phyloP scores from a whole-genome alignment of 2,329 filamentous ascomycete species.

The Ilyonectria mors-panacis region DNA sequence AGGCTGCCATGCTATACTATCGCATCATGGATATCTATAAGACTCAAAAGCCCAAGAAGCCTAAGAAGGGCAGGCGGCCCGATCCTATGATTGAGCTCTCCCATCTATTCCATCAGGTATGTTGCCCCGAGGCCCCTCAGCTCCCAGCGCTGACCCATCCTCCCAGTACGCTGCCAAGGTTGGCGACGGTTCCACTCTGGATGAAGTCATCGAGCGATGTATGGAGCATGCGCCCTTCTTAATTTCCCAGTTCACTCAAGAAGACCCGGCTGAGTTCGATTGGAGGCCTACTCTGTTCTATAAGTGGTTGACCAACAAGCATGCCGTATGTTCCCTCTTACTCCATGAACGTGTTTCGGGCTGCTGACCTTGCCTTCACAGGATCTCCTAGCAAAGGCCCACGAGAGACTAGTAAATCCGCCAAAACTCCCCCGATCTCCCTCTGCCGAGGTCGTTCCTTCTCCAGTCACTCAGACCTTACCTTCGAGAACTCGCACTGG shows the following conservation, averaged over 20 bases:
- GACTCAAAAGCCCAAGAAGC: constrained; percentile 49
- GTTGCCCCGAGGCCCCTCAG: neutral
- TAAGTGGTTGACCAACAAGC: constrained; percentile 61
- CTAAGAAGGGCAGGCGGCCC: constrained; percentile 49
- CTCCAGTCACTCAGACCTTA: constrained; percentile 23
- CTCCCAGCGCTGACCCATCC: constrained; percentile 15
- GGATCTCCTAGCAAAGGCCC: constrained; percentile 46
- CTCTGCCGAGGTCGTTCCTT: constrained; percentile 30
- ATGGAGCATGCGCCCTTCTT: constrained; percentile 67
- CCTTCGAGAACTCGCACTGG: constrained; percentile 43
- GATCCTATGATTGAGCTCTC: constrained; percentile 49
- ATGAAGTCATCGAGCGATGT: constrained; percentile 64
- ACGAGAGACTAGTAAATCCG: constrained; percentile 41
- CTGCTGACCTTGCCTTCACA: constrained; percentile 31
- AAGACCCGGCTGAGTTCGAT: constrained; percentile 50
- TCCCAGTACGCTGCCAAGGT: constrained; percentile 64
- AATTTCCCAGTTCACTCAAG: constrained; percentile 65
- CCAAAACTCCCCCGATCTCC: constrained; percentile 36
- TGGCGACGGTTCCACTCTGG: constrained; percentile 67
- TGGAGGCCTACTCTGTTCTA: constrained; percentile 65
- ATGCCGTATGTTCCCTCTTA: constrained; percentile 54
- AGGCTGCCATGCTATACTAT: constrained; percentile 77
- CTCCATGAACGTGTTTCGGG: neutral
- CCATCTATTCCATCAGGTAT: constrained; percentile 52
- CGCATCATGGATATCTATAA: constrained; percentile 71